Evolutionary conservation across 1,284 basidiomycete species (phyloP).

Genomic region (Austroboletus novae-zelandiae): DNA sequence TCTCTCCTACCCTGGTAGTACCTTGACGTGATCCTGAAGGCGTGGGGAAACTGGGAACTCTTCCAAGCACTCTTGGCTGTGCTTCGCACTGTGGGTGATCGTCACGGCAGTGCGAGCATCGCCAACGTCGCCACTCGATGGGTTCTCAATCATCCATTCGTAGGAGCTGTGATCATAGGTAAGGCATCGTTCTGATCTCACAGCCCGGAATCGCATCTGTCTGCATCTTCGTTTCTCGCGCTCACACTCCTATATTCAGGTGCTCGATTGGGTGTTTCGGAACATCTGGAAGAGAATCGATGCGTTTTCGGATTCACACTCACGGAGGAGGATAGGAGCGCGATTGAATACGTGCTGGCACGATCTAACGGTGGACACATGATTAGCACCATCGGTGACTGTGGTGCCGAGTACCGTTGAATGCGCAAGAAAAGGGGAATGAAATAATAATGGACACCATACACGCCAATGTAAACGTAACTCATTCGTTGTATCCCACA

Average conservation of each 20-base stretch:
- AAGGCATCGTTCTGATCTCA: slow-evolving; percentile 18
- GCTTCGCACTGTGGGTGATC: slow-evolving; percentile 64
- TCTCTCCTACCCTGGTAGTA: slow-evolving; percentile 46
- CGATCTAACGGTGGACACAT: slow-evolving; percentile 58
- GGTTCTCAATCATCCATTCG: slow-evolving; percentile 76
- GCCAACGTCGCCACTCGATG: slow-evolving; percentile 77
- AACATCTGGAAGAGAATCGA: slow-evolving; percentile 68
- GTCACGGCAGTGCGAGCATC: slow-evolving; percentile 64
- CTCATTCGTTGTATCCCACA: too few species aligned
- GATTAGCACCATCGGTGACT: slow-evolving; percentile 72
- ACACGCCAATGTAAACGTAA: too few species aligned
- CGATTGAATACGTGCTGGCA: slow-evolving; percentile 60
- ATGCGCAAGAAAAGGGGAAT: neutral
- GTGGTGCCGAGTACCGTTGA: slow-evolving; percentile 77
- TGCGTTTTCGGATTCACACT: slow-evolving; percentile 60
- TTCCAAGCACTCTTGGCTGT: slow-evolving; percentile 65
- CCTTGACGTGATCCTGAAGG: slow-evolving; percentile 74
- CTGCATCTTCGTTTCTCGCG: neutral
- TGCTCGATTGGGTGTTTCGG: slow-evolving; percentile 70
- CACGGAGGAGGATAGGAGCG: slow-evolving; percentile 51
- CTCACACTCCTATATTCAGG: slow-evolving; percentile 40
- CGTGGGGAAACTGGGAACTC: slow-evolving; percentile 74
- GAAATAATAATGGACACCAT: too few species aligned
- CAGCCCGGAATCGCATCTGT: slow-evolving; percentile 2
- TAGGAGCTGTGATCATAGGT: slow-evolving; percentile 80